Evolutionary conservation across 768 basidiomycete species (phyloP), one percentile per base, ranked within the genome.

Genomic region (Termitomyces sp.): DNA sequence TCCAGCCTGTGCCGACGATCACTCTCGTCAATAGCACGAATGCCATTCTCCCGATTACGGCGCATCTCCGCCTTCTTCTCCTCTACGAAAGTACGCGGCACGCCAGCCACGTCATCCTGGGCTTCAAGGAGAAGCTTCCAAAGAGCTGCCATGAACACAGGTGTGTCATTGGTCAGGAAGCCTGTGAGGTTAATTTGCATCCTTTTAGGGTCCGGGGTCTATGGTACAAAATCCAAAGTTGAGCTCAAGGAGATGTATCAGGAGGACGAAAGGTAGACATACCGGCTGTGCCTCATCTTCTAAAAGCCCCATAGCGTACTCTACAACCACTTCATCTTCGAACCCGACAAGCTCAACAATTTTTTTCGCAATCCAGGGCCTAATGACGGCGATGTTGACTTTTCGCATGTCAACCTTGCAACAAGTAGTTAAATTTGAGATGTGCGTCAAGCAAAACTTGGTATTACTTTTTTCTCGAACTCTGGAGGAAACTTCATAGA

Each of bases 311-410:
- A 94, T 92, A 18, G 94, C 93, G 67, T 97, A 98, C 68, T 98
- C 96, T 30, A 98, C 86, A 43, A 98, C 88, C 44, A 99, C 87
- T 69, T 99, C 97, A 71, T 99, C 97, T 66, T 99, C 97, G 38
- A 98, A 85, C 2, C 95, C 93, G 44, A 94, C 84, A 22, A 97
- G 80, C 57, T 94, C 91, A 3, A 89, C 82, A 56, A 97, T 88
- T 72, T 92, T 90, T 79, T 93, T 94, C 14, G 92, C 90, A 59
- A 98, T 87, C 97, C 97, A 99, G 3, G 94, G 92, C 58, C 91
- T 80, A 67, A 99, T 90, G 64, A 98, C 94, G 18, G 82, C 77
- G 60, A 98, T 65, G 70, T 98, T 97, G 60, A 98, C 94, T 79
- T 98, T 95, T 36, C 92, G 84, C 83, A 95, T 89, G 70, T 98